Evolutionary conservation across 2,329 filamentous ascomycete genomes (phyloP), one percentile per base, ranked within the genome.

Genomic region (Paecilomyces dactylethromorphus): DNA sequence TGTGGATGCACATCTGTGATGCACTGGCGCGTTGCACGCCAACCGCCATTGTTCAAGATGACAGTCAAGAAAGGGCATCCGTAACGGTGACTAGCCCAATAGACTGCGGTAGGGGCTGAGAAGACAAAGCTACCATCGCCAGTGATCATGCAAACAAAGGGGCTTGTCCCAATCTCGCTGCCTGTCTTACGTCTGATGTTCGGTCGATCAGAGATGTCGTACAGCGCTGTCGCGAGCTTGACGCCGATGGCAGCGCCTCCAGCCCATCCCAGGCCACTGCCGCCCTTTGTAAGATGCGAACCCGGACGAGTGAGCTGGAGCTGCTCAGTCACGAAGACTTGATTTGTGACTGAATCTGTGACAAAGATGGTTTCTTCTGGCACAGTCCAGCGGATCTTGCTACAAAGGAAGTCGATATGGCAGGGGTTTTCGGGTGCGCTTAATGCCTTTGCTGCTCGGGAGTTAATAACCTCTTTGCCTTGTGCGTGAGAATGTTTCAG

Each of bases 201-300:
- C 13, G 61, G 61, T 10, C 61, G 56, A 45, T 63, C 61, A 26
- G 55, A 52, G 11, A 78, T 73, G 39, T 78, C 73, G 61, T 78
- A 73, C 2, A 72, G 71, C 53, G 84, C 79, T 0, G 81, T 78
- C 0, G 88, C 90, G 11, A 92, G 80, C 69, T 91, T 91, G 63
- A 91, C 85, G 1, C 90, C 90, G 1, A 92, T 71, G 0, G 87
- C 85, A 50, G 79, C 89, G 15, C 90, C 89, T 10, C 89, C 89
- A 6, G 85, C 88, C 89, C 89, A 92, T 2, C 89, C 89, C 0
- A 92, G 83, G 1, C 90, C 89, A 21, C 88, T 89, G 0, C 87
- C 89, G 2, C 89, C 89, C 67, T 88, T 91, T 69, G 90, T 91
- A 67, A 91, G 50, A 33, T 63, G 61, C 29, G 56, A 60, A 13